These are phyloP conservation scores for Aspergillus sp. DNA, from an alignment of 2,329 filamentous ascomycete species.

Conservation along the genomic window DNA sequence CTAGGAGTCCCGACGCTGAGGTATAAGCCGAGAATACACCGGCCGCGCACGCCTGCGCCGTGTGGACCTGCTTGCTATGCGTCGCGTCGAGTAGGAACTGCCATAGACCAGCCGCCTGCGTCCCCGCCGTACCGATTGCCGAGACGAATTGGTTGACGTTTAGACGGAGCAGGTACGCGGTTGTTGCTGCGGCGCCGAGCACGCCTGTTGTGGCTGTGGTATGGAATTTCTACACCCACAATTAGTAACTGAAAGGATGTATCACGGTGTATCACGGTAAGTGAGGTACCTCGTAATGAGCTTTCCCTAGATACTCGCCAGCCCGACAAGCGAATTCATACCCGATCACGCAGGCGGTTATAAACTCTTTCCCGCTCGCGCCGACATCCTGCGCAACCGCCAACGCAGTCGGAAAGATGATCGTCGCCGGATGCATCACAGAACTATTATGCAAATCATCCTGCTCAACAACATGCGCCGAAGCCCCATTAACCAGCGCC, in stretches of 20 bases:
- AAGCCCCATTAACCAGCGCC: conserved; percentile 30
- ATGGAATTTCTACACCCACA: conserved; percentile 24
- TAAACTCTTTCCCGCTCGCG: conserved; percentile 29
- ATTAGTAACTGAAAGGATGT: background rate
- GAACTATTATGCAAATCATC: conserved; percentile 36
- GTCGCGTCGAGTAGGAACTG: conserved; percentile 33
- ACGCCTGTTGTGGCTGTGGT: conserved; percentile 28
- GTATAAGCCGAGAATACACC: conserved; percentile 34
- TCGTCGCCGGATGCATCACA: conserved; percentile 35
- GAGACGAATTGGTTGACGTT: conserved; percentile 24
- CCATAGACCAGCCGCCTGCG: conserved; percentile 34
- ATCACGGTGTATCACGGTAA: background rate
- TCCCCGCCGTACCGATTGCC: conserved; percentile 32
- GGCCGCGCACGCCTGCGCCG: conserved; percentile 32
- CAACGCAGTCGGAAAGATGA: conserved; percentile 30
- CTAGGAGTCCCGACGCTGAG: conserved; percentile 27
- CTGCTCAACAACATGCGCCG: conserved; percentile 34
- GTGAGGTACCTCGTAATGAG: conserved; percentile 30
- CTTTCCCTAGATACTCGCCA: conserved; percentile 31
- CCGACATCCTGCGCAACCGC: conserved; percentile 31
- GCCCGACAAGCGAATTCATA: conserved; percentile 33
- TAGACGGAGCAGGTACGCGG: conserved; percentile 25
- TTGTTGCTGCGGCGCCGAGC: conserved; percentile 30
- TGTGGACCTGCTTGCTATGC: conserved; percentile 35
- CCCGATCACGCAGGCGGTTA: conserved; percentile 32